phyloP scores from a whole-genome alignment of 805 yeast species.

The Suhomyces prunicola region DNA sequence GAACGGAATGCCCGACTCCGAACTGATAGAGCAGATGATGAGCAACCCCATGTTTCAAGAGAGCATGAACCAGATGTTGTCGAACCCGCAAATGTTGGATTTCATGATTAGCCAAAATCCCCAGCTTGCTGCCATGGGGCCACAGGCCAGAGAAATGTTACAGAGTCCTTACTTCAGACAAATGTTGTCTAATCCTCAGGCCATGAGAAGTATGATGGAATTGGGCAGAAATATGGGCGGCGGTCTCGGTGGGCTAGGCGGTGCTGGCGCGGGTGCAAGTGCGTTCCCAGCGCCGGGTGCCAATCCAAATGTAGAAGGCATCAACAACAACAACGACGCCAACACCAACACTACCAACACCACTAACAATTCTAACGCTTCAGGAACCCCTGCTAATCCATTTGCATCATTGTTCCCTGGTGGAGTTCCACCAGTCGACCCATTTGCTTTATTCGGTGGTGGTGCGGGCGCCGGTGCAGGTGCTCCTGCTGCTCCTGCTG shows the following conservation, averaged over 20 bases:
- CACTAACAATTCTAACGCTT: background rate
- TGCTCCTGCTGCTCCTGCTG: slow-evolving; percentile 29
- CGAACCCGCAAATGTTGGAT: slow-evolving; percentile 87
- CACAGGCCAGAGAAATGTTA: slow-evolving; percentile 80
- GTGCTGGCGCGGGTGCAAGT: slow-evolving; percentile 15
- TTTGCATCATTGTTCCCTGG: slow-evolving; percentile 37
- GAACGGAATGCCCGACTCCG: slow-evolving; percentile 64
- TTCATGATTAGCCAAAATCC: slow-evolving; percentile 80
- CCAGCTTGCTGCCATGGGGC: slow-evolving; percentile 81
- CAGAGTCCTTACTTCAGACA: slow-evolving; percentile 81
- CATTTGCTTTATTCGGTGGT: slow-evolving; percentile 51
- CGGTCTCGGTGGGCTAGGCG: slow-evolving; percentile 12
- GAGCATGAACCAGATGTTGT: slow-evolving; percentile 74
- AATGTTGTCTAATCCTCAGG: slow-evolving; percentile 70
- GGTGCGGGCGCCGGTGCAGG: slow-evolving; percentile 24
- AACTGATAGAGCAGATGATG: slow-evolving; percentile 72
- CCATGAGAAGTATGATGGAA: slow-evolving; percentile 78
- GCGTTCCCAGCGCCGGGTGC: slow-evolving; percentile 39
- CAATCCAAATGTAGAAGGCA: slow-evolving; percentile 31
- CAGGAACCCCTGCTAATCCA: slow-evolving; percentile 27
- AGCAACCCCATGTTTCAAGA: slow-evolving; percentile 79
- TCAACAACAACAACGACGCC: slow-evolving; percentile 6
- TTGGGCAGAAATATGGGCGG: slow-evolving; percentile 54
- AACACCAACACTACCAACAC: slow-evolving; percentile 6
- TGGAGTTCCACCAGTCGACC: slow-evolving; percentile 44